Conservation (phyloP, 176 grass and related monocot genomes). For the Cocos nucifera region DNA sequence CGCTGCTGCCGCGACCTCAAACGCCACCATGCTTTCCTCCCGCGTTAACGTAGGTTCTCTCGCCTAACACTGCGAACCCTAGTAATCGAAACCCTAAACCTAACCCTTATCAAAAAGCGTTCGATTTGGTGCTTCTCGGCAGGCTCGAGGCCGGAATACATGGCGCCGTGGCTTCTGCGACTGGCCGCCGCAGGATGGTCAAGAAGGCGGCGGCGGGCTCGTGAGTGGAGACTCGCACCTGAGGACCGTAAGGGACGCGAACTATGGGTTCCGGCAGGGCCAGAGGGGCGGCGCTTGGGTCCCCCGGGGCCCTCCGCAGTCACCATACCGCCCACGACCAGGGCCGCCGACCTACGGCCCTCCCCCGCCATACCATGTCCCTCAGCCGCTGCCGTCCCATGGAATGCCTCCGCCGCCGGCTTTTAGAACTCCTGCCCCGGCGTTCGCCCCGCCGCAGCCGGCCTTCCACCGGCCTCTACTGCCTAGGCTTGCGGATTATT, state of each 20-base stretch:
- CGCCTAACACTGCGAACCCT: not conserved
- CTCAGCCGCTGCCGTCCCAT: not conserved
- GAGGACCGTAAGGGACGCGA: constrained; percentile 24
- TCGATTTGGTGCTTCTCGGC: not conserved
- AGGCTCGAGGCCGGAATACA: constrained; percentile 17
- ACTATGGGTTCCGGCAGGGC: constrained; percentile 22
- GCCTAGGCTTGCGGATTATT: constrained; percentile 43
- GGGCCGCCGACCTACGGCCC: constrained; percentile 1
- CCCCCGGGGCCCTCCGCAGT: constrained; percentile 7
- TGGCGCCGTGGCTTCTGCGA: constrained; percentile 15
- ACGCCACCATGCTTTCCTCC: constrained; percentile 6
- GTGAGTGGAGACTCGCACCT: constrained; percentile 35
- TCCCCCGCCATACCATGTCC: not conserved
- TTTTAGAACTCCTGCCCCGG: constrained; percentile 5
- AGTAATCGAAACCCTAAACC: not conserved
- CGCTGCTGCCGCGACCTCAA: not conserved
- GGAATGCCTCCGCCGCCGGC: not conserved
- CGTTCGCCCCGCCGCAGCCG: constrained; percentile 7
- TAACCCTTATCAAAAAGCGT: not conserved
- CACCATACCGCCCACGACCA: constrained; percentile 9
- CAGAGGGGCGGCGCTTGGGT: constrained; percentile 9
- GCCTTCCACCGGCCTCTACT: not conserved
- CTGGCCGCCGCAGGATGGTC: not conserved
- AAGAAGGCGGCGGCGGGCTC: constrained; percentile 1
- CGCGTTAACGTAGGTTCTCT: not conserved